Conservation (phyloP, 495 filamentous ascomycete genomes). For the Barbatosphaeria neglecta region DNA sequence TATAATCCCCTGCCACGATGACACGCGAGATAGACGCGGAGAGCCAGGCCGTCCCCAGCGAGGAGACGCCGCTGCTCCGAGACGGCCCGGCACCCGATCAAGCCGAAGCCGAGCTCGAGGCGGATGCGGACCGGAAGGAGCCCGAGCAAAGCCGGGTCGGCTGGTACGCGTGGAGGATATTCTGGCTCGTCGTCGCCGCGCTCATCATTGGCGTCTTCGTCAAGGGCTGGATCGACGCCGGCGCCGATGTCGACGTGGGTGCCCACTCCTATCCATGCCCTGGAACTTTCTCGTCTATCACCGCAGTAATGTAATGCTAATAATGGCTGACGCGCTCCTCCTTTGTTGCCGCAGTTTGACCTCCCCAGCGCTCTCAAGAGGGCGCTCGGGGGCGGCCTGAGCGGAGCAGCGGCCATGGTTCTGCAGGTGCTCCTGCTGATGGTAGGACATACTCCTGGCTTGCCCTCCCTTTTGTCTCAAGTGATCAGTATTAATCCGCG, state of each 20-base stretch:
- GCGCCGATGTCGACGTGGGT: slow-evolving; percentile 17
- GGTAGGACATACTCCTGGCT: slow-evolving; percentile 5
- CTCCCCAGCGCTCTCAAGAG: slow-evolving; percentile 11
- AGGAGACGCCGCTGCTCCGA: slow-evolving; percentile 12
- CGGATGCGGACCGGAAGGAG: neutral
- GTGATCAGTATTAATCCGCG: neutral
- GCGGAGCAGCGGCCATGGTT: slow-evolving; percentile 21
- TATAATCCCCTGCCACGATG: slow-evolving; percentile 7
- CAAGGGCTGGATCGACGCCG: slow-evolving; percentile 21
- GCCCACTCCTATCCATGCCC: no score
- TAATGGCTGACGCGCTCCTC: no score
- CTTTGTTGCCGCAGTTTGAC: slow-evolving; percentile 13
- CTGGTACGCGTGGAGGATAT: slow-evolving; percentile 11
- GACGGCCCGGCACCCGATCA: slow-evolving; percentile 1
- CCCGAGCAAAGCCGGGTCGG: neutral
- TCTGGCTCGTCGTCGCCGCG: slow-evolving; percentile 8
- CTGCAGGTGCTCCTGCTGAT: slow-evolving; percentile 24
- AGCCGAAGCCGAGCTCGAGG: neutral
- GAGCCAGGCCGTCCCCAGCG: slow-evolving; percentile 2
- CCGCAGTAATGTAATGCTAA: neutral
- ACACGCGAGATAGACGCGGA: slow-evolving; percentile 3
- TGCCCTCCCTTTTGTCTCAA: neutral
- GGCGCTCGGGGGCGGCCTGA: slow-evolving; percentile 19
- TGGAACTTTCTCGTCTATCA: neutral
- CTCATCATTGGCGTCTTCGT: slow-evolving; percentile 14